A percentile compares a stretch with the other conserved stretches of the same genome.
phyloP scores from a whole-genome alignment of 768 basidiomycete genomes.

The Amanita brunnescens region DNA sequence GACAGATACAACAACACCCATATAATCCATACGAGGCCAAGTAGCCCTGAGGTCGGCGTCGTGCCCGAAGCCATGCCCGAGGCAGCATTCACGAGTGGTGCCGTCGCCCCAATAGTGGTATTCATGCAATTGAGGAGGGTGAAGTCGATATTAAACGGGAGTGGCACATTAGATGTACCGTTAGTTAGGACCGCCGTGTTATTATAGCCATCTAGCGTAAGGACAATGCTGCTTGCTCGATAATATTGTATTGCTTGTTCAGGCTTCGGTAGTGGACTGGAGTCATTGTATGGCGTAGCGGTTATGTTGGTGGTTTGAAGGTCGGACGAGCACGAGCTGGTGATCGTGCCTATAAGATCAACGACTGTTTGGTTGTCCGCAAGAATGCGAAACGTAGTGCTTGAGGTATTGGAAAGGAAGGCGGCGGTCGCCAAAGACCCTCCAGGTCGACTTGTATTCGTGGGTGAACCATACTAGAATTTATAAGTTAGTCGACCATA shows the following conservation, averaged over 20 bases:
- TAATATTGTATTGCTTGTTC: slow-evolving; percentile 62
- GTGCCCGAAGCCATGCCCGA: slow-evolving; percentile 8
- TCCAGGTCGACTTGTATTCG: slow-evolving; percentile 41
- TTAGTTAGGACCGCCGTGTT: slow-evolving; percentile 41
- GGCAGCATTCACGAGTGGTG: slow-evolving; percentile 43
- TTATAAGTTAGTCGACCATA: not conserved
- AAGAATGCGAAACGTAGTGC: slow-evolving; percentile 37
- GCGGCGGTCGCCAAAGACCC: slow-evolving; percentile 36
- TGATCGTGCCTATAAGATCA: slow-evolving; percentile 34
- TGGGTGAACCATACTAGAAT: slow-evolving; percentile 9
- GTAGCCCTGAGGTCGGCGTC: not conserved
- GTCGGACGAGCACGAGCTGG: slow-evolving; percentile 28
- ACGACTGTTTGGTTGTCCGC: slow-evolving; percentile 39
- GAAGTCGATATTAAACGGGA: slow-evolving; percentile 44
- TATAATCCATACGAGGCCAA: slow-evolving; percentile 14
- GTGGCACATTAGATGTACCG: slow-evolving; percentile 35
- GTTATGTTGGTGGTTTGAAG: slow-evolving; percentile 17
- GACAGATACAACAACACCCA: slow-evolving; percentile 15
- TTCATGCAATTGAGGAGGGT: slow-evolving; percentile 51
- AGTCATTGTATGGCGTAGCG: slow-evolving; percentile 23
- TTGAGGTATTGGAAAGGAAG: slow-evolving; percentile 31
- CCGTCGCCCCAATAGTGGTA: slow-evolving; percentile 47
- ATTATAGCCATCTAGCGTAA: slow-evolving; percentile 61
- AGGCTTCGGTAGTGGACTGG: slow-evolving; percentile 27
- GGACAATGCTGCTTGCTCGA: slow-evolving; percentile 52